Percentiles rank a stretch among this genome's conserved stretches.
These are phyloP conservation scores for Marchantia paleacea DNA, from an alignment of 225 moss, liverwort and hornwort genomes.

Conservation along the genomic window DNA sequence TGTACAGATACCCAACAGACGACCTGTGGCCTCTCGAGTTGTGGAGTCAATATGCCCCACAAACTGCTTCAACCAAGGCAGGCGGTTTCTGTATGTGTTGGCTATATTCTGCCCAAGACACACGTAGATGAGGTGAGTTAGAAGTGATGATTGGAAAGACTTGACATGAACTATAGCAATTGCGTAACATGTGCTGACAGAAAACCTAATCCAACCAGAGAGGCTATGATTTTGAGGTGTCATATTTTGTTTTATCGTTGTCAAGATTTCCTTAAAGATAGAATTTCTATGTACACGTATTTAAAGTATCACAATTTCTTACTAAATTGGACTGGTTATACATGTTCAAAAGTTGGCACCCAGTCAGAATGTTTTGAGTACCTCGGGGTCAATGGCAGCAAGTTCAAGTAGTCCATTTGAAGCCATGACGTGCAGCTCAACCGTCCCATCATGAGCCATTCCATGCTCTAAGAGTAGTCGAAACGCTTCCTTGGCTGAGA, in stretches of 20 bases:
- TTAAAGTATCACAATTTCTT: too few relatives aligned
- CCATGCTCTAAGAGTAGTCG: slow-evolving; percentile 80
- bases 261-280: too few relatives aligned
- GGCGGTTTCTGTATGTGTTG: slow-evolving; percentile 39
- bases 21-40: slow-evolving; percentile 76
- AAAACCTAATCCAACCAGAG: neutral
- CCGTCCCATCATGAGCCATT: slow-evolving; percentile 93
- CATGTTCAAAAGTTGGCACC: neutral
- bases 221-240: neutral
- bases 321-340: too few relatives aligned
- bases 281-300: too few relatives aligned
- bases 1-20: slow-evolving; percentile 72
- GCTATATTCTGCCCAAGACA: slow-evolving; percentile 31
- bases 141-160: too few relatives aligned
- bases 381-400: slow-evolving; percentile 58
- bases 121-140: neutral
- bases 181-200: neutral
- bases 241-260: neutral
- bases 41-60: slow-evolving; percentile 78
- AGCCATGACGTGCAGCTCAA: slow-evolving; percentile 79
- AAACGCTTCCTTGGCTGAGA: slow-evolving; percentile 56
- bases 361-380: slow-evolving; percentile 1
- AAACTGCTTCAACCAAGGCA: slow-evolving; percentile 87
- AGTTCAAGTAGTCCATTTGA: slow-evolving; percentile 81
- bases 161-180: too few relatives aligned